These are phyloP conservation scores for Tylopilus sp. DNA, from an alignment of 1,284 basidiomycete species.

Conservation along the genomic window DNA sequence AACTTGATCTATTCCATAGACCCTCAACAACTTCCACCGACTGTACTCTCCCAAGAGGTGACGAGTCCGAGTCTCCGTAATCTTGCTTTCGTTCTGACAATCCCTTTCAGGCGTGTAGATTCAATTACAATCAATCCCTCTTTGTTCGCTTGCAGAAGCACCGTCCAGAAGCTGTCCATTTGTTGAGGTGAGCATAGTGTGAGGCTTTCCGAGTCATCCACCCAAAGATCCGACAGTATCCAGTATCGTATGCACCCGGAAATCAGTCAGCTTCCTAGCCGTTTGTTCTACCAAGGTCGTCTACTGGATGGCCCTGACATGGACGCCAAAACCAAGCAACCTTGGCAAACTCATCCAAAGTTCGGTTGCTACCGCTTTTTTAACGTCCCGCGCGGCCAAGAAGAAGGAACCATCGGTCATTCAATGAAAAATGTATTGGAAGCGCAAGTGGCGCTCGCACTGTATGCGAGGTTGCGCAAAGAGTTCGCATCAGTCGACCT, in stretches of 20 bases:
- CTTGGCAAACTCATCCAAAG: slow-evolving; percentile 80
- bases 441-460: slow-evolving; percentile 69
- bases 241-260: slow-evolving; percentile 99
- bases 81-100: slow-evolving; percentile 10
- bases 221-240: slow-evolving; percentile 53
- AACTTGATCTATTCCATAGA: slow-evolving; percentile 45
- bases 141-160: slow-evolving; percentile 90
- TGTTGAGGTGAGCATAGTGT: slow-evolving; percentile 67
- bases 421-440: slow-evolving; percentile 81
- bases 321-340: slow-evolving; percentile 74
- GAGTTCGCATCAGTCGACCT: slow-evolving; percentile 67
- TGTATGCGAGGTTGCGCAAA: slow-evolving; percentile 71
- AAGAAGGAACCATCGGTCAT: slow-evolving; percentile 54
- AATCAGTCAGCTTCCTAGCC: slow-evolving; percentile 87
- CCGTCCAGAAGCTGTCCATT: slow-evolving; percentile 75
- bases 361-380: slow-evolving; percentile 91
- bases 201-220: neutral
- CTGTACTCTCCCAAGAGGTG: slow-evolving; percentile 84
- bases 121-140: slow-evolving; percentile 85
- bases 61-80: neutral
- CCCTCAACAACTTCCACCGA: slow-evolving; percentile 95
- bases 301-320: slow-evolving; percentile 88
- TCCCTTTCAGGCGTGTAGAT: slow-evolving; percentile 58
- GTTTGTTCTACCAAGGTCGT: slow-evolving; percentile 80
- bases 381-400: slow-evolving; percentile 62